Percentiles rank a stretch among this genome's conserved stretches.
phyloP scores from a whole-genome alignment of 768 basidiomycete species.

The Chiua virens region DNA sequence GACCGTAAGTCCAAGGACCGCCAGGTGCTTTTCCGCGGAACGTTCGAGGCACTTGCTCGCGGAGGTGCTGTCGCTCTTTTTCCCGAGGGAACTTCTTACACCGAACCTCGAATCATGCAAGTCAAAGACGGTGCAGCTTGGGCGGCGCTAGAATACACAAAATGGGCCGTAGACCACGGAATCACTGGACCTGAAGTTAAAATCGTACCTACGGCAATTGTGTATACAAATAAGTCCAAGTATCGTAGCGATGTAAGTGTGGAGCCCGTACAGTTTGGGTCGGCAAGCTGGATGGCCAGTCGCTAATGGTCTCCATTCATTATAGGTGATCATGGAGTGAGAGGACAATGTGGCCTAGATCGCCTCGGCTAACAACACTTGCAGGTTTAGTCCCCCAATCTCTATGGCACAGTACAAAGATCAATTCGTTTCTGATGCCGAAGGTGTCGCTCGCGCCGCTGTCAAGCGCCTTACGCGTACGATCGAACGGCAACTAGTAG shows the following conservation, averaged over 20 bases:
- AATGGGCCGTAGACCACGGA: conserved; percentile 66
- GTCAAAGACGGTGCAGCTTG: conserved; percentile 93
- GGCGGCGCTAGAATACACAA: conserved; percentile 91
- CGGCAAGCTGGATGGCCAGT: not conserved
- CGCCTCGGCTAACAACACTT: conserved; percentile 10
- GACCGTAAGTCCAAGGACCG: conserved; percentile 94
- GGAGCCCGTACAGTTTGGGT: conserved; percentile 21
- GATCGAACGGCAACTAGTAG: conserved; percentile 69
- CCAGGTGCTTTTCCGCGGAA: conserved; percentile 82
- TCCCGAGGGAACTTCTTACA: conserved; percentile 92
- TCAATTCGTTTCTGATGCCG: conserved; percentile 70
- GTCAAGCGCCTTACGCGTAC: conserved; percentile 83
- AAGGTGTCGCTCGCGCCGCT: conserved; percentile 70
- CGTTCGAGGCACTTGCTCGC: conserved; percentile 79
- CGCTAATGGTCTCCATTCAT: conserved; percentile 16
- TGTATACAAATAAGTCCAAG: conserved; percentile 95
- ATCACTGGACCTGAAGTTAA: conserved; percentile 46
- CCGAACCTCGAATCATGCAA: conserved; percentile 90
- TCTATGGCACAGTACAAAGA: conserved; percentile 69
- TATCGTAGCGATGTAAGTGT: conserved; percentile 84
- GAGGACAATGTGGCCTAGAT: conserved; percentile 23
- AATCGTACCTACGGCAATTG: conserved; percentile 84
- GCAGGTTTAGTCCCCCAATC: conserved; percentile 84
- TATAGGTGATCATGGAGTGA: conserved; percentile 72
- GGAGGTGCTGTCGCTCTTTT: conserved; percentile 90